Evolutionary conservation across 1,284 basidiomycete genomes (phyloP), one percentile per base, ranked within the genome.

Genomic region (Earliella scabrosa): DNA sequence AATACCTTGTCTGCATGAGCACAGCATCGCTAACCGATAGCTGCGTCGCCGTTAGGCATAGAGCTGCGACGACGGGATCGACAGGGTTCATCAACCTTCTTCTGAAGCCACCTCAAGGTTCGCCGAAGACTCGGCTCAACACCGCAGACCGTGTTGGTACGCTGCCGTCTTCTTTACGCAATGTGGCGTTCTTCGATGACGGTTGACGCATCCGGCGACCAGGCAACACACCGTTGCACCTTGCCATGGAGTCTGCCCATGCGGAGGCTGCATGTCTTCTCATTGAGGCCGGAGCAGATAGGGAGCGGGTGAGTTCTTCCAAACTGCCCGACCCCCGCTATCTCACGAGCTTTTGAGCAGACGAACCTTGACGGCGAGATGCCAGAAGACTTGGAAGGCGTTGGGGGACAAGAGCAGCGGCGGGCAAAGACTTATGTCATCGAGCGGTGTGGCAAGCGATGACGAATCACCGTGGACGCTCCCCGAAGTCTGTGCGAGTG

Each of bases 151-250:
- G 93, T 58, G 81, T 93, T 39, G 92, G 93, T 92, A 69, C 69
- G 39, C 55, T 43, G 20, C 50, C 54, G 52, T 49, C 43, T 34
- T 40, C 27, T 24, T n/a, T 20, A 11, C 38, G 11, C 38, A 21
- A 31, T 24, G 11, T 24, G 21, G 21, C 21, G 20, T 14, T 5
- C 39, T 11, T 24, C 21, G 6, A 13, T 6, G 29, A 31, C 29
- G 21, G n/a, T 24, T 41, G 39, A 41, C 39, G 20, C 20, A 18
- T 45, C 27, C 47, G 51, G 36, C 40, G 23, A 63, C 61, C 69
- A 91, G 95, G 95, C 44, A 96, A 97, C 69, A 97, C 95, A 1
- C 93, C 95, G 1, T 77, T 98, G n/a, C 95, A 98, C 78, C 85
- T 98, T 39, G 95, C 95, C 6, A 88, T 98, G 85, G 95, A 98